phyloP scores from a whole-genome alignment of 83 land plant species.

The Picea abies region DNA sequence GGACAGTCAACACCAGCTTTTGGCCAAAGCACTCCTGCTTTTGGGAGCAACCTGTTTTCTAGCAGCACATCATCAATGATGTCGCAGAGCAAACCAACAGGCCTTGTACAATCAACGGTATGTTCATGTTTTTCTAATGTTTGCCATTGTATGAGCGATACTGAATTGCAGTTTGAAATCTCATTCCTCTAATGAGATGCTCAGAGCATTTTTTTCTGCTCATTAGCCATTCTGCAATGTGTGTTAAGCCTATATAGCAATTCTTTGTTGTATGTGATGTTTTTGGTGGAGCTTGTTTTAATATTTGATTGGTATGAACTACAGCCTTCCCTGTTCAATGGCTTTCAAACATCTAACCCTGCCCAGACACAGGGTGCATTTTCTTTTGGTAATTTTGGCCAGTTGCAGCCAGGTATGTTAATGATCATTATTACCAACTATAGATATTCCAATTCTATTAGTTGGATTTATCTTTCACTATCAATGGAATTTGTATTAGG shows the following conservation, averaged over 20 bases:
- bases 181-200: too few relatives aligned
- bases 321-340: constrained; percentile 37
- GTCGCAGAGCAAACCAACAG: constrained; percentile 22
- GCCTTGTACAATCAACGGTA: constrained; percentile 46
- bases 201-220: background rate
- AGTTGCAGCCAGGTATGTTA: constrained; percentile 36
- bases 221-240: background rate
- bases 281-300: background rate
- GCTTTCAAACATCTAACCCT: constrained; percentile 26
- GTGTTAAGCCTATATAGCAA: background rate
- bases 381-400: constrained; percentile 43
- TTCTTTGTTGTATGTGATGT: background rate
- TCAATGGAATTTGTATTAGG: constrained; percentile 1
- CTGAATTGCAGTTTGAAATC: background rate
- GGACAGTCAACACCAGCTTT: constrained; percentile 28
- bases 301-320: background rate
- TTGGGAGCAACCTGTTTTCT: constrained; percentile 53
- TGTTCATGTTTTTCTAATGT: constrained; percentile 10
- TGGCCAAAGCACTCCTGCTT: constrained; percentile 47
- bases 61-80: constrained; percentile 34
- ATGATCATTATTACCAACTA: background rate
- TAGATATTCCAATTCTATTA: background rate
- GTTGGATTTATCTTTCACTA: background rate
- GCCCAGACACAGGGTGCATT: constrained; percentile 27
- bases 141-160: background rate